These are phyloP conservation scores for Oxalis stricta DNA, from an alignment of 441 rosid genomes.

Conservation along the genomic window DNA sequence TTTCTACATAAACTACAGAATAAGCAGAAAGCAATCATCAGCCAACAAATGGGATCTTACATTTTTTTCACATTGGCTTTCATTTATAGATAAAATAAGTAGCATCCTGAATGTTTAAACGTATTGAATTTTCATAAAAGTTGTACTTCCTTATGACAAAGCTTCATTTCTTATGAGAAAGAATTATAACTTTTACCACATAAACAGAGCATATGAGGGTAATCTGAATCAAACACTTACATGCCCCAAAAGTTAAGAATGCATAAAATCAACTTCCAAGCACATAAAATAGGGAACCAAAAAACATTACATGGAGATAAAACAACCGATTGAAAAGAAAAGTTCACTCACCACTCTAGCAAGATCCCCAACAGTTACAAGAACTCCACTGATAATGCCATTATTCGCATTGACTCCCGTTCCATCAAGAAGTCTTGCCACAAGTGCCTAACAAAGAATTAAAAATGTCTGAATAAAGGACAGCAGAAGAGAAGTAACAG, in stretches of 20 bases:
- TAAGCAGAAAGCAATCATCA: no score
- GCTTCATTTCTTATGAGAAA: no score
- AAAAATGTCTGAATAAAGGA: constrained; percentile 1
- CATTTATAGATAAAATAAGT: no score
- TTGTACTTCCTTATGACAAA: no score
- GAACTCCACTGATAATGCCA: constrained; percentile 93
- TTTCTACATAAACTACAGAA: no score
- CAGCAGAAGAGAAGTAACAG: background rate
- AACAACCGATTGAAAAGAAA: constrained; percentile 4
- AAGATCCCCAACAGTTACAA: constrained; percentile 98
- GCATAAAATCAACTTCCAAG: background rate
- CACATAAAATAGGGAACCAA: background rate
- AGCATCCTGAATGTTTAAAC: no score
- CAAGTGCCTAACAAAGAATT: constrained; percentile 83
- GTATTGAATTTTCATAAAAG: no score
- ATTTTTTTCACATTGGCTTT: no score
- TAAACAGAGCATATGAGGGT: no score
- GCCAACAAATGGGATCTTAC: no score
- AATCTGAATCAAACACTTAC: background rate
- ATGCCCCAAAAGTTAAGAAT: background rate
- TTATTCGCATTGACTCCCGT: constrained; percentile 80
- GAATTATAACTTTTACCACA: no score
- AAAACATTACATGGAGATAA: background rate
- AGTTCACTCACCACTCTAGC: constrained; percentile 89
- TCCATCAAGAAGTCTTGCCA: constrained; percentile 87